These are phyloP conservation scores for Neostapfia colusana DNA, from an alignment of 176 grass and related monocot genomes.

Conservation along the genomic window DNA sequence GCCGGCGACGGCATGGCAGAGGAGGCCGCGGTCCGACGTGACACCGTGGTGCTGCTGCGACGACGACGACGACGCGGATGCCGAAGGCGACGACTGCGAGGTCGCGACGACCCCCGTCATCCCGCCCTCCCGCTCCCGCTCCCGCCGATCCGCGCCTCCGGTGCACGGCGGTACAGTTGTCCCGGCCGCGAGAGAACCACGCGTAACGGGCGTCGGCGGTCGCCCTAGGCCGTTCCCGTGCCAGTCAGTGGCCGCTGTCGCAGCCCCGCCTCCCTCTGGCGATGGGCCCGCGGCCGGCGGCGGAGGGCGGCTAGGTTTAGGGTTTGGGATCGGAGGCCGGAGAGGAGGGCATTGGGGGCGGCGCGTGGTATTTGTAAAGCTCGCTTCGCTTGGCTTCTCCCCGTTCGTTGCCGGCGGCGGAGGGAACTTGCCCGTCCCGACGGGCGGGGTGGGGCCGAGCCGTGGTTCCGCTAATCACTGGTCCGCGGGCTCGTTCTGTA, in stretches of 20 bases:
- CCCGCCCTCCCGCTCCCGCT: conserved; percentile 9
- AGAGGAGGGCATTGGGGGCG: neutral
- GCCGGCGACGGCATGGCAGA: conserved; percentile 71
- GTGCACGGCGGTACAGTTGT: neutral
- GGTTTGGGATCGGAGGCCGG: conserved; percentile 33
- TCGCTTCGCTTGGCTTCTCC: neutral
- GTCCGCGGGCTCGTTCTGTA: fast-evolving
- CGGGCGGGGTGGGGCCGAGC: neutral
- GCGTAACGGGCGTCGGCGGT: neutral
- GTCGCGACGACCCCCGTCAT: conserved; percentile 55
- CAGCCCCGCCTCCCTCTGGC: conserved; percentile 23
- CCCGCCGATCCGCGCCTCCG: conserved; percentile 27
- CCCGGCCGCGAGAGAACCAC: neutral
- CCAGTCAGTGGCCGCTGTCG: conserved; percentile 38
- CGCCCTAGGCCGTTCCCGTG: neutral
- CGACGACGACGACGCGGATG: neutral
- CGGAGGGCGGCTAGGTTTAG: conserved; percentile 34
- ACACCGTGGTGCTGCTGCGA: conserved; percentile 28
- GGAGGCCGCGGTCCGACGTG: conserved; percentile 43
- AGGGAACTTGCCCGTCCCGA: neutral
- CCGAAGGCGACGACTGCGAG: conserved; percentile 15
- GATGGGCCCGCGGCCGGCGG: neutral
- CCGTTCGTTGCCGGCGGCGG: neutral
- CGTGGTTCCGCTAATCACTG: neutral
- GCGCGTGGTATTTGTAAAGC: neutral